These are phyloP conservation scores for Fusarium sp. DNA, from an alignment of 2,329 filamentous ascomycete species.

Conservation along the genomic window DNA sequence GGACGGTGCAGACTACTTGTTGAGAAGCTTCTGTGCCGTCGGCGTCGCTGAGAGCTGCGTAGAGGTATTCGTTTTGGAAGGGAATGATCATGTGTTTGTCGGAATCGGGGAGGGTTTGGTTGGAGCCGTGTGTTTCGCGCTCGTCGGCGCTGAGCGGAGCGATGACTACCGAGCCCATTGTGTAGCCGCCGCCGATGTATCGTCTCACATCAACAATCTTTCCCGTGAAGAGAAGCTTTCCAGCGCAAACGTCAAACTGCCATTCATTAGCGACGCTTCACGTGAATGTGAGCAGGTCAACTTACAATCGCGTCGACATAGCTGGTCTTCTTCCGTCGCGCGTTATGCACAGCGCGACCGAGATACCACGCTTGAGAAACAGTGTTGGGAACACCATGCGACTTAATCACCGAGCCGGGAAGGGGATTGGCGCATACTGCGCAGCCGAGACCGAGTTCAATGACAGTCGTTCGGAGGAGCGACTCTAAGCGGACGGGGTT, in stretches of 20 bases:
- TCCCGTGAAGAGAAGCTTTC: constrained; percentile 53
- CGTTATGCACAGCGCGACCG: constrained; percentile 59
- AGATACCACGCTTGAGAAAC: constrained; percentile 66
- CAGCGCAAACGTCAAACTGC: constrained; percentile 49
- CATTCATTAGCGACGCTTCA: background rate
- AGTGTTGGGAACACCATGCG: constrained; percentile 56
- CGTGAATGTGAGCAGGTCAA: fast-evolving
- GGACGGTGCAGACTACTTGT: constrained; percentile 52
- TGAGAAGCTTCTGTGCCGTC: constrained; percentile 47
- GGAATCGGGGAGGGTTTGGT: constrained; percentile 18
- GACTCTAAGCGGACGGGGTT: constrained; percentile 51
- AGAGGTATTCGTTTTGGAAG: constrained; percentile 58
- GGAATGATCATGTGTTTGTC: constrained; percentile 54
- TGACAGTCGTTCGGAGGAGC: constrained; percentile 51
- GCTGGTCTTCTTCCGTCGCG: constrained; percentile 41
- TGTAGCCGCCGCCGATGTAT: constrained; percentile 55
- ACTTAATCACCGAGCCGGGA: constrained; percentile 50
- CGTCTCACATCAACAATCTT: constrained; percentile 57
- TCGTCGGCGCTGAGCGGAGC: constrained; percentile 50
- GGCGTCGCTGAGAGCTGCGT: constrained; percentile 51
- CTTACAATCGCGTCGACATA: constrained; percentile 45
- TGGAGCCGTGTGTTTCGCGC: constrained; percentile 37
- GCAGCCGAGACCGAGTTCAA: constrained; percentile 55
- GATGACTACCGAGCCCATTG: constrained; percentile 54
- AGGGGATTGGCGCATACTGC: constrained; percentile 52